Percentiles rank a stretch among this genome's conserved stretches.
These are phyloP conservation scores for Eucalyptus coolabah DNA, from an alignment of 345 rosid species.

Conservation along the genomic window DNA sequence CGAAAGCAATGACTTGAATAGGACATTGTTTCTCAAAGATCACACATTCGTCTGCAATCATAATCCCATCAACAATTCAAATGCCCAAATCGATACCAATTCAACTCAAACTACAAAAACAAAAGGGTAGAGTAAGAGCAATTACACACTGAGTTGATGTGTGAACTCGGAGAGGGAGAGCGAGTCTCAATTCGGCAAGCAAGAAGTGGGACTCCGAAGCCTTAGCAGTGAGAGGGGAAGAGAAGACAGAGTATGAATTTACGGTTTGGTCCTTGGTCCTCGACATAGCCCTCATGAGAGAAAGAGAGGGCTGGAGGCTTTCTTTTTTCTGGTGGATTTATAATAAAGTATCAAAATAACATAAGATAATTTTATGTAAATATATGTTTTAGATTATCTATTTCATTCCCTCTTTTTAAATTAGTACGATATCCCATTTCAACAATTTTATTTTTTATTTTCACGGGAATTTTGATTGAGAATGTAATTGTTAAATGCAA, in stretches of 20 bases:
- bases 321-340: too few species aligned
- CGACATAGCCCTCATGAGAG: too few species aligned
- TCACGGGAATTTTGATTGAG: not conserved
- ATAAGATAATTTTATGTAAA: not conserved
- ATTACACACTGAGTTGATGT: not conserved
- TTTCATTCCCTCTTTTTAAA: not conserved
- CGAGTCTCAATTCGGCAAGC: too few species aligned
- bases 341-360: not conserved
- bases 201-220: too few species aligned
- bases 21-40: not conserved
- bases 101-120: not conserved
- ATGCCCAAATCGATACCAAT: not conserved
- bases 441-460: not conserved
- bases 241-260: too few species aligned
- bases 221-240: too few species aligned
- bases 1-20: not conserved
- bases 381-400: not conserved
- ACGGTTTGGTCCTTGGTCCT: too few species aligned
- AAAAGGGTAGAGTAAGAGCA: not conserved
- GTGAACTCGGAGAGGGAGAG: not conserved
- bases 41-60: not conserved
- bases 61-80: not conserved
- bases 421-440: not conserved
- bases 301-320: too few species aligned
- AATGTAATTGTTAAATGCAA: not conserved